phyloP scores from a whole-genome alignment of 1,284 basidiomycete species.

The Cronartium ribicola region DNA sequence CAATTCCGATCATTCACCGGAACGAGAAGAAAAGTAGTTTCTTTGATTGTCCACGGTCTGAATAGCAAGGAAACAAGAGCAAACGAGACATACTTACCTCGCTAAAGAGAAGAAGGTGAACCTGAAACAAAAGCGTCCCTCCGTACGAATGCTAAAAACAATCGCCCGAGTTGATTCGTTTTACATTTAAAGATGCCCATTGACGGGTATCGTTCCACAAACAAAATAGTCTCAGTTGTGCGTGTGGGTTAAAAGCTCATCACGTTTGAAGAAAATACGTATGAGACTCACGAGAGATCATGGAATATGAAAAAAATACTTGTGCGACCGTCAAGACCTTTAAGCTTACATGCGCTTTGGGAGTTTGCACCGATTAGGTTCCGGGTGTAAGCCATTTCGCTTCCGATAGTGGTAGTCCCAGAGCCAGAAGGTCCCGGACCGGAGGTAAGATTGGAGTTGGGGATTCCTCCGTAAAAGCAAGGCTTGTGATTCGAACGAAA shows the following conservation, averaged over 20 bases:
- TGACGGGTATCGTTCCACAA: background rate
- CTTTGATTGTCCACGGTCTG: background rate
- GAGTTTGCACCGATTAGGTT: constrained; percentile 30
- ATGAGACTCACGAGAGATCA: constrained; percentile 59
- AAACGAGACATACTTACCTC: constrained; percentile 12
- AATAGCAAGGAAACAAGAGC: background rate
- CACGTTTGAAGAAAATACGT: background rate
- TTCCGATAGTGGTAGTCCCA: background rate
- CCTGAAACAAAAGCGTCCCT: constrained; percentile 58
- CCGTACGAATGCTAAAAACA: constrained; percentile 64
- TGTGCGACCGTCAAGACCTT: constrained; percentile 59
- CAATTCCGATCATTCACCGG: constrained; percentile 1
- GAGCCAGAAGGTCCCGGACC: background rate
- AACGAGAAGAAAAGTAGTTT: background rate
- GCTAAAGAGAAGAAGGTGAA: constrained; percentile 48
- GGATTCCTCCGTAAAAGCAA: too few species aligned
- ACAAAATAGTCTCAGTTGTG: background rate
- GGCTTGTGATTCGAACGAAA: too few species aligned
- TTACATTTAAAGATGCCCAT: background rate
- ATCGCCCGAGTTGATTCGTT: background rate
- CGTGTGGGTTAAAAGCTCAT: background rate
- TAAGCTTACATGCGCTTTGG: constrained; percentile 21
- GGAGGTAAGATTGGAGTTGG: background rate
- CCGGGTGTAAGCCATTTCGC: constrained; percentile 34
- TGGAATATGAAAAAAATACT: constrained; percentile 85